A percentile compares a stretch with the other conserved stretches of the same genome.
Evolutionary conservation across 2,329 filamentous ascomycete species (phyloP).

Genomic region (Fusarium verticillioides): DNA sequence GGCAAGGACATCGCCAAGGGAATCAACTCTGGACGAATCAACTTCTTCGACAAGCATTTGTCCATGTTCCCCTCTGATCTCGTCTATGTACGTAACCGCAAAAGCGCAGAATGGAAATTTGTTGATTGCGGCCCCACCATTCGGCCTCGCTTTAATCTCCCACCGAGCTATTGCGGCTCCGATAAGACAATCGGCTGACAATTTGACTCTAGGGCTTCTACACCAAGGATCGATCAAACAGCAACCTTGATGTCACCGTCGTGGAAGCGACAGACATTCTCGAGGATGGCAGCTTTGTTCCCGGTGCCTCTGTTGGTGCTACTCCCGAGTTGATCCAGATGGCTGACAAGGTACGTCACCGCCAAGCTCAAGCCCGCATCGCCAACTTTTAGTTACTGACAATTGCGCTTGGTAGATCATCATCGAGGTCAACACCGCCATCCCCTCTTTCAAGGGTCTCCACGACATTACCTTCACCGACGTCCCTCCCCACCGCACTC

Average conservation of each 20-base stretch:
- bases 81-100: slow-evolving; percentile 70
- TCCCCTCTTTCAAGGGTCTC: slow-evolving; percentile 85
- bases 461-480: slow-evolving; percentile 95
- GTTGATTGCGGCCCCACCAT: slow-evolving; percentile 23
- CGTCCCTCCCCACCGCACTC: slow-evolving; percentile 81
- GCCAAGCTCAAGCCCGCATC: background rate
- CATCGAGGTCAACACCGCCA: slow-evolving; percentile 89
- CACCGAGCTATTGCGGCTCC: slow-evolving; percentile 28
- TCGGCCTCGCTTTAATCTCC: slow-evolving; percentile 36
- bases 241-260: slow-evolving; percentile 83
- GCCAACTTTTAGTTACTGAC: slow-evolving; percentile 5
- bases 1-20: slow-evolving; percentile 91
- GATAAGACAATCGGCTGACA: slow-evolving; percentile 27
- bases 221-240: slow-evolving; percentile 80
- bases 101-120: slow-evolving; percentile 5
- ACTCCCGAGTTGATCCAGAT: slow-evolving; percentile 89
- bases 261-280: slow-evolving; percentile 89
- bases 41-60: slow-evolving; percentile 94
- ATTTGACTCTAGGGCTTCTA: slow-evolving; percentile 72
- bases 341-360: slow-evolving; percentile 76
- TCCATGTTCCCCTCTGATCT: slow-evolving; percentile 92
- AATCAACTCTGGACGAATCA: slow-evolving; percentile 88
- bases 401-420: slow-evolving; percentile 66
- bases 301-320: slow-evolving; percentile 85
- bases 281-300: slow-evolving; percentile 88